These are phyloP conservation scores for Aureobasidium mangrovei DNA, from an alignment of 2,329 filamentous ascomycete genomes.

Conservation along the genomic window DNA sequence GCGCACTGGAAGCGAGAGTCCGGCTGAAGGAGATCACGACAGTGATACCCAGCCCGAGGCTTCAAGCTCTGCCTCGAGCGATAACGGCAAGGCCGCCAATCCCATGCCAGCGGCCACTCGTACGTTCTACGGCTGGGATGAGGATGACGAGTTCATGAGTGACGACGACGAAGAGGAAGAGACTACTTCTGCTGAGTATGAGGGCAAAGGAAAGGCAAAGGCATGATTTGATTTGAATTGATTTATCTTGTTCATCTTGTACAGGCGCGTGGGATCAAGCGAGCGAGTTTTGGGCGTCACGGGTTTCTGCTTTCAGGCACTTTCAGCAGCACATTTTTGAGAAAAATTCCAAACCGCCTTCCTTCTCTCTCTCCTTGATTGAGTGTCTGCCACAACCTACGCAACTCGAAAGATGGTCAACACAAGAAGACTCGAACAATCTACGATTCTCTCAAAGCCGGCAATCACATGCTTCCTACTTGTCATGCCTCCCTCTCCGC, in stretches of 20 bases:
- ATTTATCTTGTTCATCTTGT: not conserved
- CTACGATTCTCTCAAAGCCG: no score
- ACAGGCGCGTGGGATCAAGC: not conserved
- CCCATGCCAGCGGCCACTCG: slow-evolving; percentile 18
- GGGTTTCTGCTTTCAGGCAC: not conserved
- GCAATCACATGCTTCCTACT: not conserved
- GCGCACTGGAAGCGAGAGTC: slow-evolving; percentile 32
- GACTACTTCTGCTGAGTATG: slow-evolving; percentile 19
- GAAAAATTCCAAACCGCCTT: no score
- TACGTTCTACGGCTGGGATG: slow-evolving; percentile 68
- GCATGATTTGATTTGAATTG: not conserved
- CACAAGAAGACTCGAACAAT: not conserved
- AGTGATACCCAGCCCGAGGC: slow-evolving; percentile 24
- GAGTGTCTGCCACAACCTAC: no score
- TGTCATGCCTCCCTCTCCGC: slow-evolving; percentile 22
- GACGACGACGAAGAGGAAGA: slow-evolving; percentile 40
- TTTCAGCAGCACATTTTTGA: no score
- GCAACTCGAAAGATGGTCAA: not conserved
- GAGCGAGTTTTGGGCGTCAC: not conserved
- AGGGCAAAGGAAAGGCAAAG: slow-evolving; percentile 25
- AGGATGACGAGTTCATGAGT: slow-evolving; percentile 51
- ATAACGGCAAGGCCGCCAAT: slow-evolving; percentile 31
- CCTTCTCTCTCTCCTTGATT: no score
- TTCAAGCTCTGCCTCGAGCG: slow-evolving; percentile 21
- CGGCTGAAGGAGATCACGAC: slow-evolving; percentile 36